phyloP scores from a whole-genome alignment of 306 rosid genomes.

The Dalbergia oliveri region DNA sequence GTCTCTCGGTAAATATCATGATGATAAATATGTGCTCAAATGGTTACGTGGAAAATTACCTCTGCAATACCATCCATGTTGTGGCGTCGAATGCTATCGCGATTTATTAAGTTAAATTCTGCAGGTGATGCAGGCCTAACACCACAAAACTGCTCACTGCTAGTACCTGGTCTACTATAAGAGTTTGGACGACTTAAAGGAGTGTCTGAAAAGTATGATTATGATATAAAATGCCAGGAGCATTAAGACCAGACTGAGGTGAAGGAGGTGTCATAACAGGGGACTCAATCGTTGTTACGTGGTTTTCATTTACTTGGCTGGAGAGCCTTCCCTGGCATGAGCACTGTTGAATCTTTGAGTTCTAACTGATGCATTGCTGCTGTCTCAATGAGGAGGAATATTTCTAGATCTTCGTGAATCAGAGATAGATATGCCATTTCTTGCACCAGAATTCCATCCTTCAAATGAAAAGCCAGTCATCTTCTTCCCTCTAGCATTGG shows the following conservation, averaged over 20 bases:
- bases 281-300: constrained; percentile 45
- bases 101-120: constrained; percentile 54
- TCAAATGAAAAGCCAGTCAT: constrained; percentile 53
- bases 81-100: constrained; percentile 52
- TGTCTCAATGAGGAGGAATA: constrained; percentile 60
- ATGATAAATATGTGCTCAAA: constrained; percentile 15
- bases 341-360: constrained; percentile 56
- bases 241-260: constrained; percentile 52
- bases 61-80: constrained; percentile 70
- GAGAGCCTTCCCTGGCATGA: constrained; percentile 59
- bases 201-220: constrained; percentile 49
- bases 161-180: constrained; percentile 54
- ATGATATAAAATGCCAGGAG: constrained; percentile 53
- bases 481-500: constrained; percentile 69
- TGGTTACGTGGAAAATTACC: constrained; percentile 54
- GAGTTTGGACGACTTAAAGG: constrained; percentile 52
- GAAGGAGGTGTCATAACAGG: constrained; percentile 39
- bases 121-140: constrained; percentile 48
- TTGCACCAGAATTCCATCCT: constrained; percentile 53
- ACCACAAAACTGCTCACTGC: constrained; percentile 48
- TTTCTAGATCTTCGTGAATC: constrained; percentile 60
- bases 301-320: constrained; percentile 54
- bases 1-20: not conserved
- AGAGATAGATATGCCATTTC: constrained; percentile 65
- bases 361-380: constrained; percentile 59